Evolutionary conservation across 805 yeast genomes (phyloP), one percentile per base, ranked within the genome.

Genomic region (Lachancea fermentati): DNA sequence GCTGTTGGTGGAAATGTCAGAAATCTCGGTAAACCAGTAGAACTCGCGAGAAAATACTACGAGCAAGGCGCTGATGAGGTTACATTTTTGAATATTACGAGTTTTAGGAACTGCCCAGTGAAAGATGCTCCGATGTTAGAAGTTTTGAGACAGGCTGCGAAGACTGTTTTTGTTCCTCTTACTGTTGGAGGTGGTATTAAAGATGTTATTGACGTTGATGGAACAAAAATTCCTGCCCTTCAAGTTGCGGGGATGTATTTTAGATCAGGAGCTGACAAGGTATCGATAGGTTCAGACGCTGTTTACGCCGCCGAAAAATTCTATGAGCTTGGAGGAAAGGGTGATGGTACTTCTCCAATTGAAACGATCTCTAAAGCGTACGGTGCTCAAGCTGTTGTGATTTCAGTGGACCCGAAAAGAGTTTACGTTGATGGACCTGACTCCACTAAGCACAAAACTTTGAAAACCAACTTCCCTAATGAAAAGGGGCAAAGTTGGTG

Each of bases 141-240:
- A 52, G 96, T 93, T 2, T 69, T 93, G 49, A 78, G 75, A 46
- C 67, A 69, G 44, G 85, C 97, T 0, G 95, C 96, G 9, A 81
- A 83, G 61, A 81, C 94, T 1, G 85, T 91, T 37, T 93, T 93
- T 66, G 99, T 93, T 11, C 99, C 99, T 6, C 70, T 93, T 47
- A 93, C 99, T 0, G 96, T 93, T 31, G 99, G 99, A 32, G 99
- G 99, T 43, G 99, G 99, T 34, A 93, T 93, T 48, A 80, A 85
- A 50, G 97, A 91, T 59, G 78, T 86, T 49, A 74, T 76, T 19
- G 97, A 93, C 51, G 94, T 95, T 1, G 85, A 76, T 48, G 94
- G 94, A 24, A 78, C 84, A 5, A 53, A 63, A 6, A 77, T 86
- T 11, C 80, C 96, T 5, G 97, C 97, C 0, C 73, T 84, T 26